phyloP scores from a whole-genome alignment of 2,329 filamentous ascomycete species.

The Juglanconis juglandina region DNA sequence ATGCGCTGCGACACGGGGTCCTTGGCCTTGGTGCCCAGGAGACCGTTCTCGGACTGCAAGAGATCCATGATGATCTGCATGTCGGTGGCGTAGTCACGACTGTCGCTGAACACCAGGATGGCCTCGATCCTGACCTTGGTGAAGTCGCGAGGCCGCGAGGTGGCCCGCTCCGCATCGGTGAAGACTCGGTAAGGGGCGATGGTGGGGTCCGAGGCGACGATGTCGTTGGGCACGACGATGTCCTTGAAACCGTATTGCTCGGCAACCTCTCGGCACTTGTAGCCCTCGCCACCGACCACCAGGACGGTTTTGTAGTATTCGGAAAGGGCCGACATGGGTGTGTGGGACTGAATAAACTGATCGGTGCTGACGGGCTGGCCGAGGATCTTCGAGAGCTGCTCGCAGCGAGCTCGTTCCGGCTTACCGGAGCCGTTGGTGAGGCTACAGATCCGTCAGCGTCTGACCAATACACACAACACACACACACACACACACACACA shows the following conservation, averaged over 20 bases:
- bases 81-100: slow-evolving; percentile 70
- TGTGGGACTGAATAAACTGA: slow-evolving; percentile 76
- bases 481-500: too few species aligned
- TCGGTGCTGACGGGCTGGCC: slow-evolving; percentile 63
- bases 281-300: slow-evolving; percentile 72
- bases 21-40: slow-evolving; percentile 61
- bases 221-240: slow-evolving; percentile 70
- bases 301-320: slow-evolving; percentile 76
- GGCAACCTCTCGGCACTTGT: slow-evolving; percentile 69
- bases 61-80: slow-evolving; percentile 75
- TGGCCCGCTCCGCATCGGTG: slow-evolving; percentile 63
- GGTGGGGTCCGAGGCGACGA: slow-evolving; percentile 65
- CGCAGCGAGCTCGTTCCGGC: slow-evolving; percentile 61
- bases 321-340: slow-evolving; percentile 70
- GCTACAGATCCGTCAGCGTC: slow-evolving; percentile 18
- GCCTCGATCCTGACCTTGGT: slow-evolving; percentile 68
- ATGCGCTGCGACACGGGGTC: slow-evolving; percentile 65
- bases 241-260: slow-evolving; percentile 73
- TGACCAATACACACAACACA: too few species aligned
- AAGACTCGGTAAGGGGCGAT: slow-evolving; percentile 69
- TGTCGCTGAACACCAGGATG: slow-evolving; percentile 73
- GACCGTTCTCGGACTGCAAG: slow-evolving; percentile 64
- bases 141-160: slow-evolving; percentile 69
- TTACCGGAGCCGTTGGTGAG: slow-evolving; percentile 73
- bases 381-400: slow-evolving; percentile 66